Base-by-base conservation (phyloP, 202 grass and related monocot genomes). In the Digitaria exilis region DNA sequence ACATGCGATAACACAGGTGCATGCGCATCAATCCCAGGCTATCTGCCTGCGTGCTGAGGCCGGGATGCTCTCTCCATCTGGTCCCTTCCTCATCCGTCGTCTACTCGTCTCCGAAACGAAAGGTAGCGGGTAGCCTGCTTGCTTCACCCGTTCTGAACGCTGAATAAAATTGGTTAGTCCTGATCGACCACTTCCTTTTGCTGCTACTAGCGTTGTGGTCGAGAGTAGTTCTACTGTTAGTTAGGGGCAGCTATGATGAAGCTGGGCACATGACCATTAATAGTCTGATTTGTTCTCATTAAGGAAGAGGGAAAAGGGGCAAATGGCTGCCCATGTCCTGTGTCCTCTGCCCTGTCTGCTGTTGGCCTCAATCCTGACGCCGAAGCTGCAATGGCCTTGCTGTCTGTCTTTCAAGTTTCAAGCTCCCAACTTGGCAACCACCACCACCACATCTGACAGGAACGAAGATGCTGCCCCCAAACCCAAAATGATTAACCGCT, bases 201-300 rank as follows among this genome's bases (percentile, higher is more conserved):
- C 56, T 76, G 12, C 54, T 57, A 29, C 9, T 58, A 26, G 22
- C 13, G 39, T 43, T 69, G 30, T 15, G 11, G 25, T 45, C 1
- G 50, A 29, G 5, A 68, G 57, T 16, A 46, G 15, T n/a, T n/a
- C n/a, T 4, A 57, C 51, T 55, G 51, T 55, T 21, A 55, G 51
- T 55, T 55, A 55, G 51, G 30, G n/a, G 29, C 13, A 26, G 17
- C 65, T 35, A 35, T 28, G 77, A 86, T 78, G 56, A 86, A 82
- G 78, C 73, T 66, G 29, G 55, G 65, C 71, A 86, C 72, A 78
- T 86, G 82, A 72, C 5, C 59, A 68, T 78, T 64, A 41, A 88
- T 60, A 59, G 50, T 61, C 7, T 22, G 44, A 46, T 80, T 84
- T 80, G 39, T 60, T 56, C 42, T 68, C 76, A 62, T 54, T 65